Evolutionary conservation across 192 early-diverging fungal species (phyloP), one percentile per base, ranked within the genome.

Genomic region (Glomus cerebriforme): DNA sequence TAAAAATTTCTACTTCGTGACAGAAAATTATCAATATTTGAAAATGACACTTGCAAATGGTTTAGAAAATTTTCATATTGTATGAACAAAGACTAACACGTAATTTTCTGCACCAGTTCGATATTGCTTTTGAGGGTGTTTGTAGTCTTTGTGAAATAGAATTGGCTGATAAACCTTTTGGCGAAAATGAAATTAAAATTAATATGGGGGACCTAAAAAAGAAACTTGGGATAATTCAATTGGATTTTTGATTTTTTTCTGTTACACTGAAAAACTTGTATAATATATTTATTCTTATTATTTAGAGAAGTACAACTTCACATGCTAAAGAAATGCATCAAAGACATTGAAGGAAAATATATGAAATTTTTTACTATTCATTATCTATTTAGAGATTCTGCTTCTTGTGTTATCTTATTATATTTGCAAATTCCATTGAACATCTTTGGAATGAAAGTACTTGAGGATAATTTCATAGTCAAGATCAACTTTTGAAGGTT

Each of bases 101-200:
- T 54, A 3, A 31, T 73, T 73, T 68, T 43, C 9, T 24, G 49
- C 49, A 26, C 71, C 71, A 73, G 71, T 73, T 73, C 29, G 71
- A 73, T 29, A 22, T 59, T 58, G 71, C 49, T 58, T 73, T 59
- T 13, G 71, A 73, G 58, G 71, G 59, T 1, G n/a, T 60, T 60
- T 26, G 59, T 3, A 60, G n/a, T 27, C 59, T 60, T 60, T 0
- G 2, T 26, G n/a, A 60, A 4, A 60, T 60, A 8, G n/a, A 60
- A 27, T 24, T 60, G n/a, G 59, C 5, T 2, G 59, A 24, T n/a
- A 27, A 24, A 26, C n/a, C 59, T 60, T 0, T 60, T 9, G 24
- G n/a, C 24, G n/a, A 60, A 5, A 26, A 60, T 15, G 59, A 60
- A 26, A 60, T 60, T 10, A 60, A 60, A 22, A 24, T 24, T 8